Conservation (phyloP, 2,329 filamentous ascomycete species). For the Aspergillus aculeatinus region DNA sequence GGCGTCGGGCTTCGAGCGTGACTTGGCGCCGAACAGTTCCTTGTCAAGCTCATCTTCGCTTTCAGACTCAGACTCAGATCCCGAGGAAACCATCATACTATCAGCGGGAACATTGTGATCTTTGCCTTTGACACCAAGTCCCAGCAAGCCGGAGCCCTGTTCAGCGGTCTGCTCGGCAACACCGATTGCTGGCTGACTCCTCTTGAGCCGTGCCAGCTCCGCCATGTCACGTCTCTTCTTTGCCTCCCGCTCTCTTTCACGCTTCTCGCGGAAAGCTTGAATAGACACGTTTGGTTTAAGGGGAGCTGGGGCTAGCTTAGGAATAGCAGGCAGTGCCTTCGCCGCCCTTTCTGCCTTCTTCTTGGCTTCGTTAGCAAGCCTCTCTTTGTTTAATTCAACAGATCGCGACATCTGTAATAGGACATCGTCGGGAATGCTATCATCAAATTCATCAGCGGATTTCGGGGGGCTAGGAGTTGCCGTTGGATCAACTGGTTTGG, state of each 20-base stretch:
- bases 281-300: constrained; percentile 39
- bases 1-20: constrained; percentile 39
- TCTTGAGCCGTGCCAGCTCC: constrained; percentile 68
- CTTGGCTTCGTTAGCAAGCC: constrained; percentile 33
- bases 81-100: constrained; percentile 83
- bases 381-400: constrained; percentile 44
- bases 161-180: constrained; percentile 60
- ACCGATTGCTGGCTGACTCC: constrained; percentile 49
- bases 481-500: constrained; percentile 36
- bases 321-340: constrained; percentile 24
- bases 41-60: constrained; percentile 74
- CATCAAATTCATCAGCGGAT: constrained; percentile 42
- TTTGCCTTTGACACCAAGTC: constrained; percentile 72
- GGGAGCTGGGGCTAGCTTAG: constrained; percentile 29
- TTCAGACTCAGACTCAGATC: constrained; percentile 65
- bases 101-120: constrained; percentile 68
- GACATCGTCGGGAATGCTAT: constrained; percentile 43
- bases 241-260: constrained; percentile 72
- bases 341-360: constrained; percentile 27
- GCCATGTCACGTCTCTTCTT: constrained; percentile 71
- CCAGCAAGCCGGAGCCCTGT: constrained; percentile 74
- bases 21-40: constrained; percentile 60
- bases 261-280: constrained; percentile 67
- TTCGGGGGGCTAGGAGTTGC: constrained; percentile 33
- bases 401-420: constrained; percentile 43